Base-by-base conservation (phyloP, 1,139 yeast genomes). In the Yamadazyma dushanensis region DNA sequence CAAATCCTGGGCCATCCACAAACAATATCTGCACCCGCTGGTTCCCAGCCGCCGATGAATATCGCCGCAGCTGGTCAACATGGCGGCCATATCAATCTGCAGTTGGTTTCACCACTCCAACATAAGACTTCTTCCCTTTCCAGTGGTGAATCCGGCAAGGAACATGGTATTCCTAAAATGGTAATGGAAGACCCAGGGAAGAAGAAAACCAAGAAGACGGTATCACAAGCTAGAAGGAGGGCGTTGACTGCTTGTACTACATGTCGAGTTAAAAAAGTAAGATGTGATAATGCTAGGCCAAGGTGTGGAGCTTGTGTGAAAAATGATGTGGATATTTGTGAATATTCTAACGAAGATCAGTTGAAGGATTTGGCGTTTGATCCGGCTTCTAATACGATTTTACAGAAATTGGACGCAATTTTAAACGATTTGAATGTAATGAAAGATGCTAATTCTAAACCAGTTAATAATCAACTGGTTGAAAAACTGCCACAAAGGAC, bases 281-380 rank as follows among this genome's bases (percentile, higher is more conserved):
- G 72, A 46, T 76, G 82, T 59, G 81, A 76, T 47, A 68, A 78
- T 37, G 53, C 49, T 19, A 60, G 73, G 43, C 82, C 82, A 2
- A 47, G 59, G 16, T 76, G 82, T 50, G 70, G 76, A 0, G 61
- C 78, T 16, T 76, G 82, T 51, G 45, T 47, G 5, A 64, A 63
- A 40, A 69, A 56, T 49, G 65, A 63, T 14, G 56, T 52, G 36
- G 31, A 40, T 7, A 45, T 44, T 27, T 67, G 73, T 44, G 63
- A 63, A 40, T 67, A 63, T 43, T 47, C 59, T 16, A 50, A 59
- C 28, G 66, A 56, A 41, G 68, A 57, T 19, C 53, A 46, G 38
- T 45, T 39, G 7, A 56, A 53, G 32, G 69, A 61, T 33, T 46
- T 49, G 27, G 38, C 56, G 15, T 51, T 41, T 33, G 69, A 63